A percentile compares a stretch with the other conserved stretches of the same genome.
Evolutionary conservation across 306 rosid genomes (phyloP).

Genomic region (Corylus avellana): DNA sequence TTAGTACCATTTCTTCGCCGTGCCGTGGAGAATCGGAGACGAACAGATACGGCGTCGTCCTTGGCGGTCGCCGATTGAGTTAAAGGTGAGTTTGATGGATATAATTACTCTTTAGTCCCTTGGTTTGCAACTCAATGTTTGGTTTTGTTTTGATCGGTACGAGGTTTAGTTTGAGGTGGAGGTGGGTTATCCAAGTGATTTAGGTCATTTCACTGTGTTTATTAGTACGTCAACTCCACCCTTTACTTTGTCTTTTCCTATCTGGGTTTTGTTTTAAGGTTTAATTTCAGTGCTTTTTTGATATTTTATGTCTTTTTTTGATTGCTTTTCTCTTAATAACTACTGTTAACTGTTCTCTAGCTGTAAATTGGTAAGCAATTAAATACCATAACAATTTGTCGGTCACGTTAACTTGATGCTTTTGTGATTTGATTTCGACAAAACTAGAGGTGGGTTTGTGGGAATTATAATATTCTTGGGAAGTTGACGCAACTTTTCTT

Average conservation of each 20-base stretch:
- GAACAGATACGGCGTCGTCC: conserved; percentile 14
- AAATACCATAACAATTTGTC: conserved; percentile 49
- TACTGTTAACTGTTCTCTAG: conserved; percentile 13
- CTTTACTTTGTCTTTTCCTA: conserved; percentile 40
- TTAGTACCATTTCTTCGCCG: conserved; percentile 21
- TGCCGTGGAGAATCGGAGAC: conserved; percentile 59
- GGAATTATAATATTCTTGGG: conserved; percentile 22
- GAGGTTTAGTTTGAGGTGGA: conserved; percentile 20
- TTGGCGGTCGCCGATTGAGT: conserved; percentile 14
- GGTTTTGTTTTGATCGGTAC: conserved; percentile 39
- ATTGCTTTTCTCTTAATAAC: conserved; percentile 19
- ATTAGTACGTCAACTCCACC: conserved; percentile 60
- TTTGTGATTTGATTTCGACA: conserved; percentile 26
- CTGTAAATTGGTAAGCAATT: conserved; percentile 28
- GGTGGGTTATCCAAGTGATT: conserved; percentile 34
- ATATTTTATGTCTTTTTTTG: conserved; percentile 24
- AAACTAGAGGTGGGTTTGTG: conserved; percentile 26
- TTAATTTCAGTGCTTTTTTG: conserved; percentile 29
- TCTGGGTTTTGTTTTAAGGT: conserved; percentile 46
- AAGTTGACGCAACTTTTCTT: conserved; percentile 22
- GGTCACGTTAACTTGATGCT: conserved; percentile 21
- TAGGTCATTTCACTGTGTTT: conserved; percentile 59
- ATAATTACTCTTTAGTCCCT: not conserved
- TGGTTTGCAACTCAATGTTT: conserved; percentile 26
- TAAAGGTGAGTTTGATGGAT: conserved; percentile 12